Evolutionary conservation across 352 stramenopile genomes (phyloP).

Genomic region (Pythium guiyangense): DNA sequence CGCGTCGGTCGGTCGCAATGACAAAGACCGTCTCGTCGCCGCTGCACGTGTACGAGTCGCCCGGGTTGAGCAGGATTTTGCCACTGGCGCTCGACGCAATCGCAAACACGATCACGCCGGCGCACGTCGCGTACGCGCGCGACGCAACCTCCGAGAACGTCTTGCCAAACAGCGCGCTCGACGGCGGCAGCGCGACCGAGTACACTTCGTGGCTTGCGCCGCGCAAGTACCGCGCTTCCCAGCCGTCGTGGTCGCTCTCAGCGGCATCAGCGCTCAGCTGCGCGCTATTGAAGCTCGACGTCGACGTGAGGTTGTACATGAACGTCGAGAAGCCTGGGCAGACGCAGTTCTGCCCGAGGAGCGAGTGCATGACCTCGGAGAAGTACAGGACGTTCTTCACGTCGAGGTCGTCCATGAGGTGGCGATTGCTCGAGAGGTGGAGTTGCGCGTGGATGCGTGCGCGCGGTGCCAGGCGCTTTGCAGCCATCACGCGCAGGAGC

Average conservation of each 20-base stretch:
- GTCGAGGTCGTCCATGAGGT: slow-evolving; percentile 69
- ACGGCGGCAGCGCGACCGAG: slow-evolving; percentile 55
- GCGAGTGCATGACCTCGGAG: slow-evolving; percentile 70
- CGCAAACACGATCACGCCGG: slow-evolving; percentile 75
- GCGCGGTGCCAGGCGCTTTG: slow-evolving; percentile 52
- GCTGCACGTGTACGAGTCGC: slow-evolving; percentile 64
- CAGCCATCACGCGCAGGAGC: slow-evolving; percentile 74
- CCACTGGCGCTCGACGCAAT: slow-evolving; percentile 30
- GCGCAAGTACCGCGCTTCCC: slow-evolving; percentile 70
- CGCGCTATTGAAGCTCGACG: slow-evolving; percentile 55
- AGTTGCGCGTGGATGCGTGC: slow-evolving; percentile 70
- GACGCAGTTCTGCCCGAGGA: slow-evolving; percentile 83
- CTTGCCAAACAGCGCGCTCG: slow-evolving; percentile 47
- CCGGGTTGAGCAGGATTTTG: slow-evolving; percentile 75
- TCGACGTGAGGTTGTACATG: slow-evolving; percentile 85
- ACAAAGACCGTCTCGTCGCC: slow-evolving; percentile 72
- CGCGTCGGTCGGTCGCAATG: slow-evolving; percentile 57
- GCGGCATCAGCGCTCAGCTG: slow-evolving; percentile 8
- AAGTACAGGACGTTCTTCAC: slow-evolving; percentile 81
- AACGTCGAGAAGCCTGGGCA: slow-evolving; percentile 85
- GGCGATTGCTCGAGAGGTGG: slow-evolving; percentile 69
- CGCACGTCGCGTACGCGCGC: slow-evolving; percentile 69
- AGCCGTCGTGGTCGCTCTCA: slow-evolving; percentile 34
- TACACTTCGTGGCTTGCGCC: slow-evolving; percentile 80
- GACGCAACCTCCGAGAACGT: slow-evolving; percentile 79